Base-by-base conservation (phyloP, 2,329 filamentous ascomycete species). In the Aspergillus neoniger region DNA sequence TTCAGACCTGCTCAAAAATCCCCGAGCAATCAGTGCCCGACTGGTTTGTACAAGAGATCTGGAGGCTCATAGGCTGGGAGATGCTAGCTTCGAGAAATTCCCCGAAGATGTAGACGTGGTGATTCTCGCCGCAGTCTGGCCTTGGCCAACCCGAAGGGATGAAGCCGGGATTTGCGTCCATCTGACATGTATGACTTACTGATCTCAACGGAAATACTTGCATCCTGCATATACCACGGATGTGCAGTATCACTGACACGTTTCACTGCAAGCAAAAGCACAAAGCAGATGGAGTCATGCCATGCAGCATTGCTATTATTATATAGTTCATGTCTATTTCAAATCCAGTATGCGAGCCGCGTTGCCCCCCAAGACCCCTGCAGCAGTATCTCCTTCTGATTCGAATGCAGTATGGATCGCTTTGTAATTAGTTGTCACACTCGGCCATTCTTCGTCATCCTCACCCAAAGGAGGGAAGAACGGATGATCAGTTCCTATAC, bases 1-100 rank as follows among this genome's bases (percentile, higher is more conserved):
- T 67, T 28, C 51, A 28, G 14, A 30, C 39, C 3, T 23, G 9
- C 23, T 51, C 55, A 9, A 44, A 60, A 6, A 21, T 43, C 23
- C 41, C 65, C 1, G 74, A 80, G 28, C 67, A 73, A 15, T 71
- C 80, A 8, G 75, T 80, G 4, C 67, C 77, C 3, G 80, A 84
- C 15, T 86, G 83, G 82, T 87, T 85, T 65, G 78, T 80, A 56
- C 77, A 79, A 58, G 81, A 86, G 64, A 70, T 87, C 2, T 88
- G 85, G 85, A 72, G 77, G 55, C 67, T 86, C 56, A 67, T 87
- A 6, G 85, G 85, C 0, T 87, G 85, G 85, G 83, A 86, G 53
- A 60, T 76, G 55, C 43, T 77, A 49, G 61, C 36, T 55, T 61
- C 47, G 3, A 43, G 49, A 10, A 23, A 51, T 6, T 5, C 8